Percentiles rank a stretch among this genome's conserved stretches.
phyloP scores from a whole-genome alignment of 1,284 basidiomycete genomes.

The Phylloporus gajari region DNA sequence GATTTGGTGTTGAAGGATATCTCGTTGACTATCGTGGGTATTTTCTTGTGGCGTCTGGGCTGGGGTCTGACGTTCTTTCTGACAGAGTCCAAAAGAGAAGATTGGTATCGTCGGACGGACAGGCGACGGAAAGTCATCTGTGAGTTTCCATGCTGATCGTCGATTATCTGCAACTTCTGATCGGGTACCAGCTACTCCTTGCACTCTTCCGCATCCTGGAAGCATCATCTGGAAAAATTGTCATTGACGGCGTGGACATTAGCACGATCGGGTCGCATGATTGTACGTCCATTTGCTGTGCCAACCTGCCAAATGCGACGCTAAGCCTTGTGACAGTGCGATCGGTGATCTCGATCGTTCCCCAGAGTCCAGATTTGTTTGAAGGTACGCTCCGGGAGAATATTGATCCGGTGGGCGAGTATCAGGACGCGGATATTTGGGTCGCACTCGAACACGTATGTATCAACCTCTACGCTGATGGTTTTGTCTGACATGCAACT shows the following conservation, averaged over 20 bases:
- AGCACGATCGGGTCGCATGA: constrained; percentile 86
- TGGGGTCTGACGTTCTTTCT: too few species aligned
- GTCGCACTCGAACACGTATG: constrained; percentile 77
- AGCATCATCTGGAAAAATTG: constrained; percentile 79
- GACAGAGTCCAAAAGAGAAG: constrained; percentile 78
- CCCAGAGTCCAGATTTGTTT: constrained; percentile 85
- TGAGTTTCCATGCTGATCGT: constrained; percentile 50
- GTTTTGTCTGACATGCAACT: background rate
- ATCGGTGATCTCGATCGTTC: constrained; percentile 87
- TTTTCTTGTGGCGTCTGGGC: too few species aligned
- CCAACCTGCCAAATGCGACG: background rate
- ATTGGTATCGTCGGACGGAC: constrained; percentile 90
- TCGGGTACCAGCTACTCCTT: constrained; percentile 33
- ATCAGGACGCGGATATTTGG: constrained; percentile 85
- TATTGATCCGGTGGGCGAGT: constrained; percentile 78
- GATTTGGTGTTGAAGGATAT: constrained; percentile 83
- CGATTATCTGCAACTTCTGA: background rate
- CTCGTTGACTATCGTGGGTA: constrained; percentile 67
- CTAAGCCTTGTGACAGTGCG: constrained; percentile 58
- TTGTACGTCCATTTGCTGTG: constrained; percentile 52
- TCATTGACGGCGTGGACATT: constrained; percentile 88
- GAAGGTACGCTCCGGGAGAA: constrained; percentile 89
- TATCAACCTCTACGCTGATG: background rate
- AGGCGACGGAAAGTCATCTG: constrained; percentile 89
- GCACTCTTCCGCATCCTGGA: constrained; percentile 88